A percentile compares a stretch with the other conserved stretches of the same genome.
Evolutionary conservation across 768 basidiomycete genomes (phyloP).

Genomic region (Steccherinum ochraceum): DNA sequence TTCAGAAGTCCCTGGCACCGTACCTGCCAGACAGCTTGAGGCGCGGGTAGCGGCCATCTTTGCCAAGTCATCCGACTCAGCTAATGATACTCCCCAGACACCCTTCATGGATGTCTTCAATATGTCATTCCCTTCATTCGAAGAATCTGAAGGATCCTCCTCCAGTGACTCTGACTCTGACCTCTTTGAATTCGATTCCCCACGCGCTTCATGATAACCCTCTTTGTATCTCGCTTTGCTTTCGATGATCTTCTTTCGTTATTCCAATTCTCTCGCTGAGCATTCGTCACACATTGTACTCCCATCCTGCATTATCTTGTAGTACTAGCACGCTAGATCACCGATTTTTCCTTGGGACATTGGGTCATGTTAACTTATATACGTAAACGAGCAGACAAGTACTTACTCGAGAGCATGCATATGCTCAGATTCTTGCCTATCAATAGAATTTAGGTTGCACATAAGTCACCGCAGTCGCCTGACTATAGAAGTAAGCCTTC

Average conservation of each 20-base stretch:
- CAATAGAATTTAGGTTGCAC: too few species aligned
- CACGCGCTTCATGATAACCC: conserved; percentile 1
- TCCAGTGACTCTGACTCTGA: conserved; percentile 25
- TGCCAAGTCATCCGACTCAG: conserved; percentile 64
- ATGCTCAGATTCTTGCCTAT: too few species aligned
- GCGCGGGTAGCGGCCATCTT: conserved; percentile 79
- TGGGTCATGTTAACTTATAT: too few species aligned
- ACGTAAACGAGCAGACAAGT: too few species aligned
- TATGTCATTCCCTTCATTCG: conserved; percentile 29
- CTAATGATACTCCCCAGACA: conserved; percentile 61
- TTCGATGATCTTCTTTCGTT: background rate
- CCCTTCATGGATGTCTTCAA: conserved; percentile 75
- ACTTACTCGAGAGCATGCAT: too few species aligned
- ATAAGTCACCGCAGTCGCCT: too few species aligned
- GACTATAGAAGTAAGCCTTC: too few species aligned
- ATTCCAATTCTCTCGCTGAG: background rate
- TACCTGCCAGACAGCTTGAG: conserved; percentile 40
- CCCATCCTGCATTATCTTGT: background rate
- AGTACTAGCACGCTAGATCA: background rate
- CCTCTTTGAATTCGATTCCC: conserved; percentile 30
- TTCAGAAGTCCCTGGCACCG: conserved; percentile 1
- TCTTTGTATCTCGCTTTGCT: background rate
- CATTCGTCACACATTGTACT: too few species aligned
- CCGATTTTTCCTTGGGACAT: background rate
- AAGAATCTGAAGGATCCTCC: conserved; percentile 25